Evolutionary conservation across 2,329 filamentous ascomycete genomes (phyloP), one percentile per base, ranked within the genome.

Genomic region (Aphanoascus verrucosus): DNA sequence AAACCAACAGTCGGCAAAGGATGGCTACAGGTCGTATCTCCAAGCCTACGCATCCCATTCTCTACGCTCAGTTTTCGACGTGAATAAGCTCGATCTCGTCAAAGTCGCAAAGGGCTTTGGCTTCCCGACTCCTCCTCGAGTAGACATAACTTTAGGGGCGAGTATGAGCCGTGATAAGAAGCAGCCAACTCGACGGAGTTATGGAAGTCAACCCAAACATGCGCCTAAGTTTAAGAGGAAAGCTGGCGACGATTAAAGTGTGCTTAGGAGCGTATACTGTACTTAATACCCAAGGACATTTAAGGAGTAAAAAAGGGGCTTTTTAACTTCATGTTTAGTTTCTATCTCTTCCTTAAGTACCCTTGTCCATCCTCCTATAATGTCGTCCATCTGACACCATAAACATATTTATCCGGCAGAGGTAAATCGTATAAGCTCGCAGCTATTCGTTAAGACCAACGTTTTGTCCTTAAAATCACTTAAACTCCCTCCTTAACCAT

Each of bases 1-100:
- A 14, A 14, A 4, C 43, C 58, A 14, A 55, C 58, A 80, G 76
- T 82, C 79, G 32, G 81, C 81, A 42, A 84, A 84, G 66, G 81
- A 84, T 60, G 80, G 87, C 3, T 94, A 93, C 74, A 81, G 87
- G 56, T 88, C 86, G 17, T 98, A 98, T 68, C 79, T 98, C 20
- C 89, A 97, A 68, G 91, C 93, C 0, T 98, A 98, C 66, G 89
- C 91, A 19, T 89, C 84, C 55, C 93, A 91, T 71, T 84, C 80
- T 60, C 75, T 93, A 55, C 81, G 88, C 28, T 85, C 82, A n/a
- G 84, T 94, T 37, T 94, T 91, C 65, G 86, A 91, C 67, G 82
- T 94, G 51, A 77, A 88, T 68, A 87, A 88, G 66, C 75, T 93
- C 11, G 88, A 94, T 65, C 74, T 94, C 15, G 81, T 84, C 62